Evolutionary conservation across 2,329 filamentous ascomycete genomes (phyloP).

Genomic region (Aspergillus sp.): DNA sequence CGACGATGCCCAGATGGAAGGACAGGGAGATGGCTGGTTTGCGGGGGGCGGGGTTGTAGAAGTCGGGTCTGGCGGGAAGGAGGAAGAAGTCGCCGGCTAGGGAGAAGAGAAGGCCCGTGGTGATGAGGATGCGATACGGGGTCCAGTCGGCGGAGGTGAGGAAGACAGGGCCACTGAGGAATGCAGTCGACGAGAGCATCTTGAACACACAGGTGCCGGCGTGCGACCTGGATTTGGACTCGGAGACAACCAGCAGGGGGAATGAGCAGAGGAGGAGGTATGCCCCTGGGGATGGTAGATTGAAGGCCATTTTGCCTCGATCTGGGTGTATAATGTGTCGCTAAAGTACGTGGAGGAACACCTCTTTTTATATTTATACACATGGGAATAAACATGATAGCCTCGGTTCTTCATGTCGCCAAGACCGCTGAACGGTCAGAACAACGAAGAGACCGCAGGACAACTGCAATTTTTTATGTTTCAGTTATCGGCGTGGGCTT

Average conservation of each 20-base stretch:
- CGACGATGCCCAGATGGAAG: conserved; percentile 19
- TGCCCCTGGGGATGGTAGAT: conserved; percentile 2
- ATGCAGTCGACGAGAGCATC: conserved; percentile 20
- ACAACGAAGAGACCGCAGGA: too few species aligned
- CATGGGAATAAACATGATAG: too few species aligned
- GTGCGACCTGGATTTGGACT: conserved; percentile 14
- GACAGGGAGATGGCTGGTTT: conserved; percentile 10
- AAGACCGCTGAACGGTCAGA: too few species aligned
- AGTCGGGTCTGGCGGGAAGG: conserved; percentile 16
- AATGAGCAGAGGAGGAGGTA: conserved; percentile 16
- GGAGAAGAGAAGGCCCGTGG: conserved; percentile 16
- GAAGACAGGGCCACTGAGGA: conserved; percentile 15
- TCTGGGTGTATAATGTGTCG: too few species aligned
- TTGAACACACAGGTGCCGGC: conserved; percentile 19
- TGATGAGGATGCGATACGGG: conserved; percentile 12
- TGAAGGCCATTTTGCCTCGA: neutral
- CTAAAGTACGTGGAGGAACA: too few species aligned
- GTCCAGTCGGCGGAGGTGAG: conserved; percentile 10
- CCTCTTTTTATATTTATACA: too few species aligned
- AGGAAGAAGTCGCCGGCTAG: conserved; percentile 17
- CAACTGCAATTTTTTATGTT: too few species aligned
- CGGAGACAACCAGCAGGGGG: conserved; percentile 17
- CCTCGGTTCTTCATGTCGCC: too few species aligned
- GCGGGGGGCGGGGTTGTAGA: conserved; percentile 5
- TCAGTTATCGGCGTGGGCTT: too few species aligned